Percentiles rank a stretch among this genome's conserved stretches.
Conservation (phyloP, 345 rosid species). For the Angophora floribunda region DNA sequence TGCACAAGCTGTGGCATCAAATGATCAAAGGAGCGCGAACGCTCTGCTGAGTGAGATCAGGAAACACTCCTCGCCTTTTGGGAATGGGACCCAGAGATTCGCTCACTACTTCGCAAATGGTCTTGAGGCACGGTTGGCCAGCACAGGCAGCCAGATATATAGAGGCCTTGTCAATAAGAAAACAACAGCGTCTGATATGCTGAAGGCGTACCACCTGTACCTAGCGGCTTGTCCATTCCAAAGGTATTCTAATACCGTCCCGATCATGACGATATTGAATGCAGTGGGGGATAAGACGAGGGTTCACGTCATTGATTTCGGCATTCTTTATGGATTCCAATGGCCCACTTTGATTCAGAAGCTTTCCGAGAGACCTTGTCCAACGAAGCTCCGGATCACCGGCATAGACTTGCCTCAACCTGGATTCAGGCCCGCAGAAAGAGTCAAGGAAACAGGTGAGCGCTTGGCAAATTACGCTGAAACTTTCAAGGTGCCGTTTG, state of each 20-base stretch:
- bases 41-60: conserved; percentile 12
- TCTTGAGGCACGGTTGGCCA: conserved; percentile 6
- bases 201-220: background rate
- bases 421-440: background rate
- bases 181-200: background rate
- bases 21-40: conserved; percentile 5
- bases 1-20: conserved; percentile 20
- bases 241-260: background rate
- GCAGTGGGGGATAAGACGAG: background rate
- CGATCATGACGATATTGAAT: background rate
- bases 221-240: background rate
- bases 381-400: background rate
- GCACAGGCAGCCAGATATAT: conserved; percentile 4
- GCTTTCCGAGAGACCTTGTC: background rate
- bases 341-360: background rate
- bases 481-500: background rate
- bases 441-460: background rate
- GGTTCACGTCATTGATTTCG: background rate
- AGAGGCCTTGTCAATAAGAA: background rate
- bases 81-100: conserved; percentile 12
- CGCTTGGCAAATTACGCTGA: background rate
- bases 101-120: background rate
- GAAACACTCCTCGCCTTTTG: conserved; percentile 10
- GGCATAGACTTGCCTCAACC: background rate
- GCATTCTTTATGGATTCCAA: background rate